These are phyloP conservation scores for Heliamphora pulchella DNA, from an alignment of 179 eudicot species.

Conservation along the genomic window DNA sequence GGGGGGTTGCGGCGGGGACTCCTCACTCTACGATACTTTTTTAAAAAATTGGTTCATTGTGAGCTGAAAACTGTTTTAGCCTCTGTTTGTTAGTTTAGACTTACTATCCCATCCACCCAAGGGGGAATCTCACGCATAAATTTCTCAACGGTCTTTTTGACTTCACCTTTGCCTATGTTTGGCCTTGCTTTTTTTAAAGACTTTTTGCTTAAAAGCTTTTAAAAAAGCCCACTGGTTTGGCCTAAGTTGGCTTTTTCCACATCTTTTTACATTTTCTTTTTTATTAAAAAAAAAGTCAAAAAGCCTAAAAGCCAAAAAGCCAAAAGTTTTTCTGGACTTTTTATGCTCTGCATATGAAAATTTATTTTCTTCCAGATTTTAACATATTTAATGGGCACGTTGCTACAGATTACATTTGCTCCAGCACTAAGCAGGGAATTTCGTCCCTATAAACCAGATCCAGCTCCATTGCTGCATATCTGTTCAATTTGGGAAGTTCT, in stretches of 20 bases:
- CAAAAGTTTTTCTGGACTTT: too few relatives aligned
- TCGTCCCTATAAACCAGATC: conserved; percentile 89
- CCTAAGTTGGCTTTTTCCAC: too few relatives aligned
- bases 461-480: conserved; percentile 86
- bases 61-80: not conserved
- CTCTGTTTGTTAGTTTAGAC: not conserved
- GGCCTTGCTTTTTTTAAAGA: too few relatives aligned
- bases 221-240: too few relatives aligned
- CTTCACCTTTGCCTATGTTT: not conserved
- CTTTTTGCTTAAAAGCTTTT: too few relatives aligned
- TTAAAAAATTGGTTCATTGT: not conserved
- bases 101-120: not conserved
- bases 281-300: too few relatives aligned
- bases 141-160: not conserved
- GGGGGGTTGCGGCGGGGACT: too few relatives aligned
- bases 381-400: not conserved
- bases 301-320: too few relatives aligned
- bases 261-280: too few relatives aligned
- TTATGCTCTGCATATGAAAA: too few relatives aligned
- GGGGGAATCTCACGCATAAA: not conserved
- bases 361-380: not conserved
- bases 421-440: conserved; percentile 93
- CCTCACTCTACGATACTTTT: too few relatives aligned
- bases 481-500: conserved; percentile 69
- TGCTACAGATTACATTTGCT: conserved; percentile 55